Conservation (phyloP, 495 filamentous ascomycete species). For the Bryoglossum gracile region DNA sequence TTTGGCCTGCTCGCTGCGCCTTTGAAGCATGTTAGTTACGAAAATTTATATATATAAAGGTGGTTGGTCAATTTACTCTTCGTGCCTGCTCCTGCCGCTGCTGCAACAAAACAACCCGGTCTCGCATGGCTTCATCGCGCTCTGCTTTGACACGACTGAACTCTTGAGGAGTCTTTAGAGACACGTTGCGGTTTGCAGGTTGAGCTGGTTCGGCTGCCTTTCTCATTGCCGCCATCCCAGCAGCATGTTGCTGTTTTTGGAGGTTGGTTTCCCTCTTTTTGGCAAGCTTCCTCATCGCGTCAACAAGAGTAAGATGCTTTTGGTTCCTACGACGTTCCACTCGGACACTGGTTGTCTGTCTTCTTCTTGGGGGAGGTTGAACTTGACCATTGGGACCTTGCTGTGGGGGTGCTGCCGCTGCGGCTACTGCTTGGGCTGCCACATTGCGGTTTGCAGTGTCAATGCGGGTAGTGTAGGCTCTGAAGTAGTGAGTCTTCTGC, state of each 20-base stretch:
- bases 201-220: conserved; percentile 64
- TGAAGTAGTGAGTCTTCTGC: conserved; percentile 88
- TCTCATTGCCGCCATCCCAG: conserved; percentile 58
- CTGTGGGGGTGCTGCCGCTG: conserved; percentile 49
- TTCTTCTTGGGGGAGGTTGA: conserved; percentile 47
- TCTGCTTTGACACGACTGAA: conserved; percentile 85
- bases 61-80: conserved; percentile 41
- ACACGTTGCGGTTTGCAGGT: conserved; percentile 32
- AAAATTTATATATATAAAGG: conserved; percentile 16
- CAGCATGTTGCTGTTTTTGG: conserved; percentile 80
- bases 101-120: conserved; percentile 63
- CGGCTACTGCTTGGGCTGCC: conserved; percentile 51
- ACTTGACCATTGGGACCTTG: conserved; percentile 50
- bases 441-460: conserved; percentile 69
- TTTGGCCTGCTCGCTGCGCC: conserved; percentile 34
- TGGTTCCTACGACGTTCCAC: conserved; percentile 82
- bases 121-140: conserved; percentile 67
- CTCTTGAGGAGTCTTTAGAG: conserved; percentile 66
- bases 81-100: conserved; percentile 49
- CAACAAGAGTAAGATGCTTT: conserved; percentile 78
- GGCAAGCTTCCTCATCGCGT: conserved; percentile 89
- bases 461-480: conserved; percentile 71
- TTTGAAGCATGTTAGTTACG: conserved; percentile 27
- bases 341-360: conserved; percentile 63
- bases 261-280: conserved; percentile 81